Evolutionary conservation across 1,284 basidiomycete genomes (phyloP), one percentile per base, ranked within the genome.

Genomic region (Leucoagaricus sp.): DNA sequence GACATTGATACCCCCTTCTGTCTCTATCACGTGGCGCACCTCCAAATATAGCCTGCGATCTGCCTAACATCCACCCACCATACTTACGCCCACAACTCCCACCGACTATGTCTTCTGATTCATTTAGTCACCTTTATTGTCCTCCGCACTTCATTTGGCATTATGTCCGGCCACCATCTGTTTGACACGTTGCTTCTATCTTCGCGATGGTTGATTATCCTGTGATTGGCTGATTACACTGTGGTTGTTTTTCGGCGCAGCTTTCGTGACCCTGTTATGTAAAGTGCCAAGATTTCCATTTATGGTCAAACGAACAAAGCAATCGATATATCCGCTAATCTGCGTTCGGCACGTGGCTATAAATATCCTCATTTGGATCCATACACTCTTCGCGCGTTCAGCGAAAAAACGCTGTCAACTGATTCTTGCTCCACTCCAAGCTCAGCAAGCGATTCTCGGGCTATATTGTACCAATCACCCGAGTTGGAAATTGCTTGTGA

Each of bases 401-500:
- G 73, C 57, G 70, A 75, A 67, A 93, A 93, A 34, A 93, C 83
- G 25, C 82, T 85, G 66, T 93, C 86, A 57, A 94, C 77, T 33
- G 81, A 86, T 31, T 87, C 86, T 68, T 89, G 85, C 55, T 91
- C 91, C 58, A 92, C 80, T 6, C 89, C 91, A 28, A 95, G 77
- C 72, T 94, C 91, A n/a, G 89, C 83, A 52, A 94, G 80, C 1
- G 85, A 86, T 68, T 90, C 90, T 59, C 89, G 80, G 13, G 91
- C 85, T 54, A 93, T 80, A 60, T 85, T 85, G 66, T 93, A 95
- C 93, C 93, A 96, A 62, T 89, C 83, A 13, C 77, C 78, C 8
- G 81, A 78, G 49, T 73, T 79, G 34, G 77, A 83, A 46, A 66
- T 65, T 25, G 72, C 76, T 48, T 67, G 75, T n/a, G 75, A 80